Evolutionary conservation across 202 grass and related monocot genomes (phyloP), one percentile per base, ranked within the genome.

Genomic region (Elaeis oleifera): DNA sequence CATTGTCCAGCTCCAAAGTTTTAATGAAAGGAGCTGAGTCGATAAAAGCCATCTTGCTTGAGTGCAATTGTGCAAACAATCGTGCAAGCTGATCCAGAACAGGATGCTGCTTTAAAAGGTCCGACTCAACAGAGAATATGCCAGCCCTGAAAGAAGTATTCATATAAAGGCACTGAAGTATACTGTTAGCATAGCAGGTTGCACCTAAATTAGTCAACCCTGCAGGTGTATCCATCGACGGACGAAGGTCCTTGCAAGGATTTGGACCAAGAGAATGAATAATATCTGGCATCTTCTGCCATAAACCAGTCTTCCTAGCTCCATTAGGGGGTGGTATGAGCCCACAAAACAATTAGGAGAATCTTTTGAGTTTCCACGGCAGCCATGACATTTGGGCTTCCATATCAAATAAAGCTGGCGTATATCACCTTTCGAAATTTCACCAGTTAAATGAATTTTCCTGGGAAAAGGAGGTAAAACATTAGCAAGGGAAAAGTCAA

Each of bases 151-250:
- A 99, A 24, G 88, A 86, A 2, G 67, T 89, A 23, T 94, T 99
- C 94, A 99, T 99, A 61, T 94, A 99, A 48, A 99, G 88, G 72
- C 94, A 99, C 74, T 99, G 88, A 52, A 99, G 82, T 68, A 99
- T 99, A 80, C 94, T 99, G 64, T 99, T 99, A 3, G 88, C 94
- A 62, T 99, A 99, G 62, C 94, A 99, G 27, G 94, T 99, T 4
- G 94, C 94, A 0, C 95, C 94, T 18, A 94, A 69, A 50, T 99
- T 99, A 55, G 95, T 99, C 69, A 99, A 71, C 16, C 88, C 95
- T 76, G 95, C 88, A 22, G 95, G 95, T 1, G 78, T 89, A 56
- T 87, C 80, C 1, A 48, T 76, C 39, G 81, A 82, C 54, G 72
- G 71, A 18, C 95, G 79, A 51, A 89, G 88, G 73, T 99, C 88